Evolutionary conservation across 257 asterid species (phyloP).

Genomic region (Lavandula angustifolia): DNA sequence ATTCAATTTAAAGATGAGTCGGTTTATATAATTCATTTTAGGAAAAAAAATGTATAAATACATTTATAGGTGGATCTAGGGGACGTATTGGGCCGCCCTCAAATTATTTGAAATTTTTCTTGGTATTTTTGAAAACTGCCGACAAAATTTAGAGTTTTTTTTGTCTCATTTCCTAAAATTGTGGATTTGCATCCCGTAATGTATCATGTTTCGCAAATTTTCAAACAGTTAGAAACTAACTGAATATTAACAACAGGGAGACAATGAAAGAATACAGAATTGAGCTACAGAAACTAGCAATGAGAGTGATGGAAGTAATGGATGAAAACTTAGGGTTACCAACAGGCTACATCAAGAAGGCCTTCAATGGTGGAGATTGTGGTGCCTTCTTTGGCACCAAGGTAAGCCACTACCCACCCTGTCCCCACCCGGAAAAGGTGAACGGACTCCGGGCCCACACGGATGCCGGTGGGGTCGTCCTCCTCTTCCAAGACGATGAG

Average conservation of each 20-base stretch:
- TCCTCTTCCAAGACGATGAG: slow-evolving; percentile 78
- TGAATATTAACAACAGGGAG: slow-evolving; percentile 47
- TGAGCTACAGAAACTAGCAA: slow-evolving; percentile 65
- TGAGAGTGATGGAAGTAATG: slow-evolving; percentile 62
- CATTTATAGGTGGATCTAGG: no score
- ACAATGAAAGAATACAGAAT: slow-evolving; percentile 66
- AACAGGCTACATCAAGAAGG: slow-evolving; percentile 61
- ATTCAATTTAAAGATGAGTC: not conserved
- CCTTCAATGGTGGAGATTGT: slow-evolving; percentile 52
- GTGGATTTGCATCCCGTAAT: not conserved
- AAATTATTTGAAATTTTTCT: no score
- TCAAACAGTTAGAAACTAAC: not conserved
- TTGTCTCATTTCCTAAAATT: no score
- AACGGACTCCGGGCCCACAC: slow-evolving; percentile 89
- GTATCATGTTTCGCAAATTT: no score
- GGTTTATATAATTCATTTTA: not conserved
- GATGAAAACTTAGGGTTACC: slow-evolving; percentile 73
- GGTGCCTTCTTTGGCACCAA: slow-evolving; percentile 82
- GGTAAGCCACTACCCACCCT: slow-evolving; percentile 89
- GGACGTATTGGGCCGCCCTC: no score
- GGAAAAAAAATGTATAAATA: no score
- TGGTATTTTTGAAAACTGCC: no score
- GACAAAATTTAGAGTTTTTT: no score
- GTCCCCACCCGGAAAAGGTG: slow-evolving; percentile 66
- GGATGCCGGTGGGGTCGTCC: slow-evolving; percentile 83